Base-by-base conservation (phyloP, 164 flowering plant genomes). In the Paratinospora sagittata region DNA sequence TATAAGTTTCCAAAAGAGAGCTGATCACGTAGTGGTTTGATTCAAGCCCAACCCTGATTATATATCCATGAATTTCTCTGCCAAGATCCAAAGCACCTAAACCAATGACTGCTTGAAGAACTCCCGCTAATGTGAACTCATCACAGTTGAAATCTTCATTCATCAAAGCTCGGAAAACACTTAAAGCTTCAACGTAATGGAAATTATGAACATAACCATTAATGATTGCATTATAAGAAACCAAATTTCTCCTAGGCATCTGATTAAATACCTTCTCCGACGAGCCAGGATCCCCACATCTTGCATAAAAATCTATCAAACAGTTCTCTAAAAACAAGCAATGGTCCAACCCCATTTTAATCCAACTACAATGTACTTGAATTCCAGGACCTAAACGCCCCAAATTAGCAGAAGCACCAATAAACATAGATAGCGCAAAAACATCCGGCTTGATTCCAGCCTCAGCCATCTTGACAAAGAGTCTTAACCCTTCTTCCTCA, bases 1-100 rank as follows among this genome's bases (percentile, higher is more conserved):
- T 79, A 66, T 81, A 79, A 82, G 79, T 81, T 66, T 79, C 78
- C 37, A 79, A 37, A 58, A 81, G 80, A 37, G 80, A 72, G 72
- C 75, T 74, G 68, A 73, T 65, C 33, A 81, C 77, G 60, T 67
- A 69, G 16, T 47, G 34, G 26, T 75, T 71, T 52, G 79, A 70
- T 43, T 73, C 79, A 13, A 63, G 55, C 12, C 84, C 82, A 27
- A 70, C 74, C 79, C 77, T 77, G 17, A 79, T 68, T 69, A 77
- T 63, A 66, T 79, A 75, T 12, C 74, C 76, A 69, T 78, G 81
- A 75, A 75, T 45, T 70, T 78, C 71, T 61, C 68, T 75, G n/a
- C 81, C 81, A 60, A 8, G 43, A 47, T 63, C 61, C 26, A 72
- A 73, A 58, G 64, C 74, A 36, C 76, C 74, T 36, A 75, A 69